A percentile compares a stretch with the other conserved stretches of the same genome.
phyloP scores from a whole-genome alignment of 257 asterid species.

The Thymus mandschuricus region DNA sequence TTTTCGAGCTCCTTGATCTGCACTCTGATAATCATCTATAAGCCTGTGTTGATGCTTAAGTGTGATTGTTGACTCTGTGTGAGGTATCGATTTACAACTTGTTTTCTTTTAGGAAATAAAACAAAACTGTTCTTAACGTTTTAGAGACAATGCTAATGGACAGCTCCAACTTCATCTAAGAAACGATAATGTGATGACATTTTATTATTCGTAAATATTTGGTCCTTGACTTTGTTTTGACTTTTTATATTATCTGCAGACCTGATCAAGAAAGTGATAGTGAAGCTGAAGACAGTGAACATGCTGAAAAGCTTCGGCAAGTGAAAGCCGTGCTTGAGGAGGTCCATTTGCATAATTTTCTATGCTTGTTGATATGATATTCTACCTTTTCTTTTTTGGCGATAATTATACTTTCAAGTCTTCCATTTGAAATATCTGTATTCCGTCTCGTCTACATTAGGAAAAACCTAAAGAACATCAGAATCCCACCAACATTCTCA shows the following conservation, averaged over 20 bases:
- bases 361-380: constrained; percentile 5
- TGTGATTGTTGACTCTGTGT: too few species aligned
- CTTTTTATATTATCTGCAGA: constrained; percentile 40
- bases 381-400: constrained; percentile 19
- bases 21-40: too few species aligned
- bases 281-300: constrained; percentile 95
- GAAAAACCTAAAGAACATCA: too few species aligned
- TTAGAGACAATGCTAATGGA: background rate
- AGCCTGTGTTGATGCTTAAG: too few species aligned
- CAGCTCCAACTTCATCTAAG: background rate
- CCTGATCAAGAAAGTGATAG: constrained; percentile 94
- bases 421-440: background rate
- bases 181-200: background rate
- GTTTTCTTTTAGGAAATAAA: background rate
- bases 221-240: background rate
- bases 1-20: too few species aligned
- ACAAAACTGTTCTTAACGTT: background rate
- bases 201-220: constrained; percentile 2
- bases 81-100: too few species aligned
- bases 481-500: too few species aligned
- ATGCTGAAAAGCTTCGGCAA: constrained; percentile 99
- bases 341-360: constrained; percentile 49
- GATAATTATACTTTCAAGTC: background rate
- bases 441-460: too few species aligned
- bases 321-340: constrained; percentile 99